These are phyloP conservation scores for Prunus padus DNA, from an alignment of 306 rosid species.

Conservation along the genomic window DNA sequence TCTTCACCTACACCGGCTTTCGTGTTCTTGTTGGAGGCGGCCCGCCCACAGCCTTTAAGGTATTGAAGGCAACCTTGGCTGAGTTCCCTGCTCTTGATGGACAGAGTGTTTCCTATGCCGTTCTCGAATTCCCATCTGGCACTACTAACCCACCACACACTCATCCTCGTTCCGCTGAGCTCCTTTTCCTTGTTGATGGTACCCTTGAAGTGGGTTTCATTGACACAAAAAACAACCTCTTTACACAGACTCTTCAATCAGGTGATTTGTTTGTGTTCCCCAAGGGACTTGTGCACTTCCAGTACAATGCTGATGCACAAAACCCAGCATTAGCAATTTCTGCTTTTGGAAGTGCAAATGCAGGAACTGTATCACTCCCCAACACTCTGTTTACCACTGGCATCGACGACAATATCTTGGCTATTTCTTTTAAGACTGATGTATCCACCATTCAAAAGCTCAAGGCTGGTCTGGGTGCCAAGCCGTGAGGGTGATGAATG, in stretches of 20 bases:
- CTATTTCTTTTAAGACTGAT: constrained; percentile 15
- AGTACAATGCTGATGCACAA: constrained; percentile 13
- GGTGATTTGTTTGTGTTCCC: constrained; percentile 22
- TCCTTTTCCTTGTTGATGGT: constrained; percentile 9
- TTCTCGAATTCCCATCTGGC: not conserved
- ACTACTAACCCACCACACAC: constrained; percentile 19
- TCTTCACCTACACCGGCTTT: constrained; percentile 29
- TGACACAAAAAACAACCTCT: constrained; percentile 11
- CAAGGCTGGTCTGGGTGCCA: constrained; percentile 9
- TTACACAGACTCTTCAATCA: not conserved
- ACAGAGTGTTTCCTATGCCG: constrained; percentile 13
- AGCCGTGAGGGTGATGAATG: not conserved
- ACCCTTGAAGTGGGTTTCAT: constrained; percentile 21
- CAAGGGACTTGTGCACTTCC: constrained; percentile 15
- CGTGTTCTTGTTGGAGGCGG: not conserved
- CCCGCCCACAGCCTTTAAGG: not conserved
- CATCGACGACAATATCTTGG: constrained; percentile 1
- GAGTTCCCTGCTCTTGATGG: constrained; percentile 20
- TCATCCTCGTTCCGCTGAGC: constrained; percentile 20
- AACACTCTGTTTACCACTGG: not conserved
- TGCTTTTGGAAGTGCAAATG: constrained; percentile 22
- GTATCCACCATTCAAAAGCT: constrained; percentile 12
- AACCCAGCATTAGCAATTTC: constrained; percentile 1
- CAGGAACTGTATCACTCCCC: constrained; percentile 18
- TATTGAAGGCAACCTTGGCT: constrained; percentile 1